Percentiles rank a stretch among this genome's conserved stretches.
Conservation (phyloP, 352 stramenopile species). For the Pythium coloratum region DNA sequence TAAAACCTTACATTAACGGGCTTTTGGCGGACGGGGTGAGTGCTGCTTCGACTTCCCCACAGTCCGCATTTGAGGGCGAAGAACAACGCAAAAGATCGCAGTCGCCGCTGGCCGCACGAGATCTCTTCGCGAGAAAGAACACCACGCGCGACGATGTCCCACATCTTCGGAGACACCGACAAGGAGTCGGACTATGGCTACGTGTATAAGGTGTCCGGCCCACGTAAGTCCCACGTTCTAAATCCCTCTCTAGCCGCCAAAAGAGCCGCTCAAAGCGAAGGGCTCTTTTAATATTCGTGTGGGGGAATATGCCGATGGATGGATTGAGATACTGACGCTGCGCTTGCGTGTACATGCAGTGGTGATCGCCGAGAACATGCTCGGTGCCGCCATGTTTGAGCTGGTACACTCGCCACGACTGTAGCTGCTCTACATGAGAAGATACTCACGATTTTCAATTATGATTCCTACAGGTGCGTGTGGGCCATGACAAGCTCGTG, state of each 20-base stretch:
- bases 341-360: constrained; percentile 47
- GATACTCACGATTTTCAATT: not conserved
- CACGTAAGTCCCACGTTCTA: constrained; percentile 67
- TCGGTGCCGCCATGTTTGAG: constrained; percentile 98
- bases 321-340: not conserved
- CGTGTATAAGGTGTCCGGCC: constrained; percentile 99
- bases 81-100: constrained; percentile 32
- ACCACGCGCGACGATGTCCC: constrained; percentile 48
- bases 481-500: constrained; percentile 99
- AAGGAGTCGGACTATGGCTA: constrained; percentile 97
- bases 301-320: not conserved
- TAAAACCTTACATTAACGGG: not conserved
- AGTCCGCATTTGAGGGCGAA: constrained; percentile 1
- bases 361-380: constrained; percentile 99
- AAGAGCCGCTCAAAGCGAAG: not conserved
- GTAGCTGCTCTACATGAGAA: not conserved
- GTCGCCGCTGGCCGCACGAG: not conserved
- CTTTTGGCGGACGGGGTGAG: constrained; percentile 10
- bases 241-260: not conserved
- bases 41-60: constrained; percentile 22
- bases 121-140: constrained; percentile 7
- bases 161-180: constrained; percentile 87
- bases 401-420: constrained; percentile 45
- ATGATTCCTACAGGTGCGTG: constrained; percentile 86
- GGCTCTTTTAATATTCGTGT: not conserved